Evolutionary conservation across 208 protist genomes (phyloP).

Genomic region (Trypanosoma brucei): DNA sequence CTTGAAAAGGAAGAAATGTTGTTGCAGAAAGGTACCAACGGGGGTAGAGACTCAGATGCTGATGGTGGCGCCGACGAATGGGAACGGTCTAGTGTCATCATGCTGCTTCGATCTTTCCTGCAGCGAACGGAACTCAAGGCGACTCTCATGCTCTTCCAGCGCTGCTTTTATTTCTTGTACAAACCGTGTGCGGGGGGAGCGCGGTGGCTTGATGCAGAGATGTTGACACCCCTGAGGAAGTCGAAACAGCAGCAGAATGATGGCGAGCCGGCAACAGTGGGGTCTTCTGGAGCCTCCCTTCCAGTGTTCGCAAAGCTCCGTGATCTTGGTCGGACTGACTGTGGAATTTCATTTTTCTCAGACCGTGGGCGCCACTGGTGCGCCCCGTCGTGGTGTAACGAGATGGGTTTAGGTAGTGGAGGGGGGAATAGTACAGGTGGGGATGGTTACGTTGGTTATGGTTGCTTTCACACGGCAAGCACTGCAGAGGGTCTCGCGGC

Average conservation of each 20-base stretch:
- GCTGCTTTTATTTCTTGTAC: slow-evolving; percentile 60
- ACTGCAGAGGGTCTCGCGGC: slow-evolving; percentile 12
- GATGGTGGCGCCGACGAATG: slow-evolving; percentile 1
- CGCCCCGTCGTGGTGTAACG: slow-evolving; percentile 46
- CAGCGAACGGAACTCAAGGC: slow-evolving; percentile 29
- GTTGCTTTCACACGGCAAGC: slow-evolving; percentile 19
- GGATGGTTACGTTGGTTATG: slow-evolving; percentile 1
- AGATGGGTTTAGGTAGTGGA: slow-evolving; percentile 4
- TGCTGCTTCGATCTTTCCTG: slow-evolving; percentile 18
- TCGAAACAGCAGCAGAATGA: neutral
- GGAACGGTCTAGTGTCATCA: slow-evolving; percentile 3
- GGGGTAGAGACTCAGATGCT: neutral
- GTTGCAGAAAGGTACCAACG: neutral
- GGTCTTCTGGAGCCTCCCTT: neutral
- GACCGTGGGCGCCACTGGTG: slow-evolving; percentile 9
- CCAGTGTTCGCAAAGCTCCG: slow-evolving; percentile 10
- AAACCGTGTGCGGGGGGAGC: slow-evolving; percentile 22
- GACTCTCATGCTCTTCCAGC: slow-evolving; percentile 41
- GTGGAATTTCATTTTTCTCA: neutral
- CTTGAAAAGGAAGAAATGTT: slow-evolving; percentile 1
- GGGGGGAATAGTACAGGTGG: neutral
- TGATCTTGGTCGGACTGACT: slow-evolving; percentile 5
- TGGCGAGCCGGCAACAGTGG: neutral
- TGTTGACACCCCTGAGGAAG: neutral
- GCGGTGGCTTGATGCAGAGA: slow-evolving; percentile 1